phyloP scores from a whole-genome alignment of 169 alveolate species.

The Cryptosporidium andersoni region DNA sequence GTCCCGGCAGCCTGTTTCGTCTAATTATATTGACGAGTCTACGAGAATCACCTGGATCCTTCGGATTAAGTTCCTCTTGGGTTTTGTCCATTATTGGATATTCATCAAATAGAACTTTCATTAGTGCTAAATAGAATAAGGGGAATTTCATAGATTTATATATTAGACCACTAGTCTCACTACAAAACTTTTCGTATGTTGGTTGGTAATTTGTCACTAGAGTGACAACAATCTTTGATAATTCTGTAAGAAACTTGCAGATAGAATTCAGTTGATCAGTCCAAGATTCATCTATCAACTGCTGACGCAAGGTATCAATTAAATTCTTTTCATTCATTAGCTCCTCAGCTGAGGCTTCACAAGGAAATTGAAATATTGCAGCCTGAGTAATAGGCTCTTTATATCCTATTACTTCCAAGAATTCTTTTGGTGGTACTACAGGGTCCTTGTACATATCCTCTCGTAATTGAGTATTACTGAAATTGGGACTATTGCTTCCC shows the following conservation, averaged over 20 bases:
- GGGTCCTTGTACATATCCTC: slow-evolving; percentile 2
- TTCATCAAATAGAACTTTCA: slow-evolving; percentile 58
- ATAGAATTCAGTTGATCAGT: slow-evolving; percentile 1
- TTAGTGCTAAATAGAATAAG: slow-evolving; percentile 42
- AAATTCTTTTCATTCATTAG: slow-evolving; percentile 42
- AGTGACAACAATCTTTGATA: slow-evolving; percentile 10
- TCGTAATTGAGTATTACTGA: background rate
- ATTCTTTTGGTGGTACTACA: slow-evolving; percentile 59
- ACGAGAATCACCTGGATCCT: slow-evolving; percentile 69
- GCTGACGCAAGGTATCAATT: slow-evolving; percentile 24
- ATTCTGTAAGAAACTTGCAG: slow-evolving; percentile 5
- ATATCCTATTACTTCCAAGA: slow-evolving; percentile 45
- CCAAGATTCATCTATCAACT: slow-evolving; percentile 35
- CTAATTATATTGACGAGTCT: slow-evolving; percentile 55
- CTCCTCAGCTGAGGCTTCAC: slow-evolving; percentile 46
- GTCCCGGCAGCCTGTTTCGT: slow-evolving; percentile 40
- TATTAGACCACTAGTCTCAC: slow-evolving; percentile 31
- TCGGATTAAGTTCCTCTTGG: slow-evolving; percentile 38
- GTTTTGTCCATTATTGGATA: slow-evolving; percentile 50
- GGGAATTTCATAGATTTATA: slow-evolving; percentile 16
- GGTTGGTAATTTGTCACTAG: slow-evolving; percentile 23
- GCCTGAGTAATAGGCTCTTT: slow-evolving; percentile 64
- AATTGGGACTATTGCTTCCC: background rate
- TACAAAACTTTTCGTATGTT: slow-evolving; percentile 17
- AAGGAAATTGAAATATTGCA: slow-evolving; percentile 56